These are phyloP conservation scores for Fomitopsis serialis DNA, from an alignment of 768 basidiomycete genomes.

Conservation along the genomic window DNA sequence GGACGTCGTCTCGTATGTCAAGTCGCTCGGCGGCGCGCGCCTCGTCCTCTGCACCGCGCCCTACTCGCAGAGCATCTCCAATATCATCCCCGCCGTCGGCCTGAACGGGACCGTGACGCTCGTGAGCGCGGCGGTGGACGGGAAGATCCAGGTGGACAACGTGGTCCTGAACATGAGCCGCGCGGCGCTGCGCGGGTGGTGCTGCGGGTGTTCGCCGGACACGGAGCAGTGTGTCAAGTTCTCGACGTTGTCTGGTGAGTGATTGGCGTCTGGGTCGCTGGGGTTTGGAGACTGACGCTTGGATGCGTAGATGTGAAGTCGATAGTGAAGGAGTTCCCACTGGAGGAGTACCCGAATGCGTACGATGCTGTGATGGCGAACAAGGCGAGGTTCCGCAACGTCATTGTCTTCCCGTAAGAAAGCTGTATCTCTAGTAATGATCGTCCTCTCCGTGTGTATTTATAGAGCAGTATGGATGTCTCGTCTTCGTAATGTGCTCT, in stretches of 20 bases:
- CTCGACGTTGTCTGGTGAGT: slow-evolving; percentile 6
- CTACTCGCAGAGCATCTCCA: slow-evolving; percentile 8
- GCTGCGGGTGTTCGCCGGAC: slow-evolving; percentile 6
- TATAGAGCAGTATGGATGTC: no score
- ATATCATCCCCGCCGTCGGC: slow-evolving; percentile 15
- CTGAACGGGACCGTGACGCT: slow-evolving; percentile 13
- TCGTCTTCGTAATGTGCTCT: no score
- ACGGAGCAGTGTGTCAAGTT: slow-evolving; percentile 8
- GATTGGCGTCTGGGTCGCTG: neutral
- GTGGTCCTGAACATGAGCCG: slow-evolving; percentile 8
- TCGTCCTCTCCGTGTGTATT: no score
- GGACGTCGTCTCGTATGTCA: slow-evolving; percentile 23
- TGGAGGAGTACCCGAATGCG: slow-evolving; percentile 5
- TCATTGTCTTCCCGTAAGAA: slow-evolving; percentile 6
- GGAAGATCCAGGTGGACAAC: slow-evolving; percentile 5
- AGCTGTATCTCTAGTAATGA: no score
- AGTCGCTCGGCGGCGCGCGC: slow-evolving; percentile 33
- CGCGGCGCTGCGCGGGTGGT: slow-evolving; percentile 5
- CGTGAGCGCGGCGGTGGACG: slow-evolving; percentile 8
- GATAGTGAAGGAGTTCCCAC: neutral
- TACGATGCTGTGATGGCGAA: slow-evolving; percentile 4
- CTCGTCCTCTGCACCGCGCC: slow-evolving; percentile 31
- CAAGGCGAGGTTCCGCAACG: slow-evolving; percentile 10
- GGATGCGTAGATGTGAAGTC: neutral
- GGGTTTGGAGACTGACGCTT: neutral